Base-by-base conservation (phyloP, 495 filamentous ascomycete genomes). In the Penicillium steckii region DNA sequence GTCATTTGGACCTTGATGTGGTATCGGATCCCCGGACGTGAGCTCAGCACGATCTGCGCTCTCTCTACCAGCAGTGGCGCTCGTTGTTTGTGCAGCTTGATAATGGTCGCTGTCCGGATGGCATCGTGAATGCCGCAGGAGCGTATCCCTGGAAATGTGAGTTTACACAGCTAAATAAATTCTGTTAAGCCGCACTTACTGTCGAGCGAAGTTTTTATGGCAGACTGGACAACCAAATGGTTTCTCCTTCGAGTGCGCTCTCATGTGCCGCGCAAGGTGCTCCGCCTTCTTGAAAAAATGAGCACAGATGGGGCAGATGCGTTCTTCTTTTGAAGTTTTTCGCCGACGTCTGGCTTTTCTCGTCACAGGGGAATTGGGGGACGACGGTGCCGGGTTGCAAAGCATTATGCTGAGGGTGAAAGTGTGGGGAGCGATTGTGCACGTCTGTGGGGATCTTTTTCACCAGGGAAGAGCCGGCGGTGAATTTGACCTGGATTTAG, bases 171-270 rank as follows among this genome's bases (percentile, higher is more conserved):
- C n/a, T n/a, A n/a, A n/a, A n/a, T n/a, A n/a, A n/a, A n/a, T n/a
- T n/a, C n/a, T n/a, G n/a, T n/a, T n/a, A 24, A 29, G 12, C 18
- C 15, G 25, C 6, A 57, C 60, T 32, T 57, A 67, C 60, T 60
- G 57, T 42, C 60, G 43, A n/a, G 59, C 56, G 46, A 66, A 68
- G 7, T 47, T 55, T 48, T 61, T 69, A 8, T 50, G 46, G 41
- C 69, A 72, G 3, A 57, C 37, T 2, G 48, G 21, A 35, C 69
- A 72, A 6, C 27, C 44, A 22, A 69, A 70, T 1, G 69, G 69
- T 32, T 66, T 67, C 35, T 72, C 69, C 30, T 62, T 64, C 1
- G 67, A 70, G 40, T 72, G 69, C 0, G 60, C 64, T 9, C 69
- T 60, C 29, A 66, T 24, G 48, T 72, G 69, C 4, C 66, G 49